phyloP scores from a whole-genome alignment of 2,329 filamentous ascomycete genomes.

The Colletotrichum orchidophilum region DNA sequence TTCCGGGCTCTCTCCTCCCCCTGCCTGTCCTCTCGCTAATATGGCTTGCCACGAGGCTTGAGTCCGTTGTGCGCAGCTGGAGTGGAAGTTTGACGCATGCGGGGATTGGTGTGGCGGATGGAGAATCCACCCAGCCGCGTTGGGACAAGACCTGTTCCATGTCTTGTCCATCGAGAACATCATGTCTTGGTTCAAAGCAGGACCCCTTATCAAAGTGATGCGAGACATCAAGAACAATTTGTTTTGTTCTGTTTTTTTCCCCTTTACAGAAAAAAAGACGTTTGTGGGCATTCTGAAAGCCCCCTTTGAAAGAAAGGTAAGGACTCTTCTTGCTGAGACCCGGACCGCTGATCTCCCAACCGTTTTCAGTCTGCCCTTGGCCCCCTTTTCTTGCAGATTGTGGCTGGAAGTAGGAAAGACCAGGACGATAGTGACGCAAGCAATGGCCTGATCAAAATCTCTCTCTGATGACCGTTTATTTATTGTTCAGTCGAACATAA shows the following conservation, averaged over 20 bases:
- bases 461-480: constrained; percentile 9
- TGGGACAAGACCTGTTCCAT: background rate
- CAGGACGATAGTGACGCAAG: constrained; percentile 6
- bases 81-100: background rate
- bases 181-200: background rate
- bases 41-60: background rate
- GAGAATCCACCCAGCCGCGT: background rate
- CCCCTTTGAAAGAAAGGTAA: background rate
- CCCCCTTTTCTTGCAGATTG: background rate
- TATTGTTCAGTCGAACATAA: background rate
- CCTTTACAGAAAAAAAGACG: background rate
- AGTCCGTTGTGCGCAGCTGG: background rate
- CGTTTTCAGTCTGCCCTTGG: background rate
- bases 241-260: background rate
- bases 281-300: constrained; percentile 8
- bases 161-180: background rate
- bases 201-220: background rate
- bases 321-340: background rate
- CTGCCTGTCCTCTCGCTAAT: background rate
- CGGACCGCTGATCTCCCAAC: constrained; percentile 12
- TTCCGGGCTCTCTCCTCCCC: too few relatives aligned
- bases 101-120: background rate
- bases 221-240: background rate
- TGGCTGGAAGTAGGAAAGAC: background rate
- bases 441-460: background rate